Evolutionary conservation across 352 stramenopile genomes (phyloP).

Genomic region (Pythium sp.): DNA sequence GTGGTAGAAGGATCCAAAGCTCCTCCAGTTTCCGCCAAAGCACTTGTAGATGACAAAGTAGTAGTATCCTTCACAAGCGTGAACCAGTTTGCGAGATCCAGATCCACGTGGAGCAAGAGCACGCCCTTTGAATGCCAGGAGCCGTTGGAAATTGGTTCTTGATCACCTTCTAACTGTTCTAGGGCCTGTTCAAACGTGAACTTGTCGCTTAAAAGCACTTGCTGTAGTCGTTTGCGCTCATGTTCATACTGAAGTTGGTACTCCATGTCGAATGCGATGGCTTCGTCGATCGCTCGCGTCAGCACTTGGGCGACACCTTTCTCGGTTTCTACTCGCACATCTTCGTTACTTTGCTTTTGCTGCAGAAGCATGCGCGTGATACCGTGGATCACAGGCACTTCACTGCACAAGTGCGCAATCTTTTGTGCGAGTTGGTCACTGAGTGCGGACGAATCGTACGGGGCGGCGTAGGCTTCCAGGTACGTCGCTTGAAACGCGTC

Average conservation of each 20-base stretch:
- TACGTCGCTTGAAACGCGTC: slow-evolving; percentile 30
- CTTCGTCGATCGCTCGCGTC: slow-evolving; percentile 38
- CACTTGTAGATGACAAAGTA: neutral
- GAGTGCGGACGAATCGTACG: slow-evolving; percentile 31
- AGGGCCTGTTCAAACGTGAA: slow-evolving; percentile 23
- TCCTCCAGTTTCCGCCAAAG: neutral
- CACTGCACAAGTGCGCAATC: slow-evolving; percentile 32
- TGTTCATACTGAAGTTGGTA: slow-evolving; percentile 31
- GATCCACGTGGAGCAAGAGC: slow-evolving; percentile 57
- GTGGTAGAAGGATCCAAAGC: neutral
- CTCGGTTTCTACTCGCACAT: neutral
- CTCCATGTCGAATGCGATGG: slow-evolving; percentile 28
- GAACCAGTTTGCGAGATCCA: slow-evolving; percentile 75
- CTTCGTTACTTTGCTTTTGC: neutral
- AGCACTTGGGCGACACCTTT: slow-evolving; percentile 27
- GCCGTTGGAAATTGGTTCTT: neutral
- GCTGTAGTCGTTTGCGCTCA: slow-evolving; percentile 27
- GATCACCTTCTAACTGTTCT: neutral
- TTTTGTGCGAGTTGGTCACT: slow-evolving; percentile 23
- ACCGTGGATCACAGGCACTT: slow-evolving; percentile 41
- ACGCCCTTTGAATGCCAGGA: slow-evolving; percentile 18
- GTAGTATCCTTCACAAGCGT: slow-evolving; percentile 26
- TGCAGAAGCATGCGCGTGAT: slow-evolving; percentile 25
- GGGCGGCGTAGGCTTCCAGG: slow-evolving; percentile 27
- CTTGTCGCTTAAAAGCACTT: slow-evolving; percentile 35